phyloP scores from a whole-genome alignment of 164 flowering plant species.

The Vitis amurensis region DNA sequence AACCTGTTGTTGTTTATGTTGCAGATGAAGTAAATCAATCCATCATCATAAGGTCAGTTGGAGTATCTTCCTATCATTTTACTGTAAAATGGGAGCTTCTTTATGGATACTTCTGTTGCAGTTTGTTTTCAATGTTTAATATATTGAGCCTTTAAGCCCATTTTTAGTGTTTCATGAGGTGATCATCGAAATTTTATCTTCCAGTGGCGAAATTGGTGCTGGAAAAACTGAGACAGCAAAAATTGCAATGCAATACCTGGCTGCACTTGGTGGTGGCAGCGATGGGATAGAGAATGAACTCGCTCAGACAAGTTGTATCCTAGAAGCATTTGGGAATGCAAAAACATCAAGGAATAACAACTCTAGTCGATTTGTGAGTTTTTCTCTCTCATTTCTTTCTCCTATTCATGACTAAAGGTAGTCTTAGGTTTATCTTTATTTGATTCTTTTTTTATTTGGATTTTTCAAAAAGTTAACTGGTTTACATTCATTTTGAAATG shows the following conservation, averaged over 20 bases:
- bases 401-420: not conserved
- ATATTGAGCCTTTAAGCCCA: conserved; percentile 2
- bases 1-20: conserved; percentile 17
- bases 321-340: conserved; percentile 98
- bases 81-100: not conserved
- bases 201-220: conserved; percentile 94
- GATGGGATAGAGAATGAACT: conserved; percentile 57
- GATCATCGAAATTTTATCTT: conserved; percentile 7
- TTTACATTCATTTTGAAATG: conserved; percentile 2
- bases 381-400: not conserved
- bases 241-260: conserved; percentile 74
- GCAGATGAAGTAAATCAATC: conserved; percentile 87
- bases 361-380: conserved; percentile 79
- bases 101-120: not conserved
- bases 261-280: conserved; percentile 62
- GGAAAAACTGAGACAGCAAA: conserved; percentile 94
- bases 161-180: not conserved
- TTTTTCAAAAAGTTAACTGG: not conserved
- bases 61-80: not conserved
- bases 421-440: not conserved
- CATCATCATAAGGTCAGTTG: conserved; percentile 71
- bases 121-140: not conserved
- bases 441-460: not conserved
- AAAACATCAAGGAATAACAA: conserved; percentile 86
- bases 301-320: conserved; percentile 58